Base-by-base conservation (phyloP, 2,329 filamentous ascomycete genomes). In the Fusarium oxysporum region DNA sequence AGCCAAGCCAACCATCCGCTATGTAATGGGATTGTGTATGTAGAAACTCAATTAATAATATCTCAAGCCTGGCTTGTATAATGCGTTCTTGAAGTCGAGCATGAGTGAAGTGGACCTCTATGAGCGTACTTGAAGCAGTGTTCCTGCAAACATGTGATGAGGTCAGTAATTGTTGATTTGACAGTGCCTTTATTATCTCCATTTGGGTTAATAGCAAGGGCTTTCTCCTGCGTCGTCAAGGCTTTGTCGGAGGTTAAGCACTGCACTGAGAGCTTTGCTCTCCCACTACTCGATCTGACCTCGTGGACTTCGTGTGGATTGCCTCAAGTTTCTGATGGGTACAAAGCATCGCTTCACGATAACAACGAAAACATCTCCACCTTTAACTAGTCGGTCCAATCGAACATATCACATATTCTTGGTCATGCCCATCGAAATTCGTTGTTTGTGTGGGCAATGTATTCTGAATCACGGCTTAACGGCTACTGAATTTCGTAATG, bases 21-120 rank as follows among this genome's bases (percentile, higher is more conserved):
- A 30, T 44, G 10, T 50, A 19, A 43, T 33, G 21, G 30, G 25
- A 44, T n/a, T 35, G 40, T 45, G 61, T 68, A 70, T 72, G 47
- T 74, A 72, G 67, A 73, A 56, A 65, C 37, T 71, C 61, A 55
- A 72, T 50, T 71, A 76, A 70, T 77, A 77, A 76, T 62, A 69
- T 48, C 25, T 54, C 62, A 67, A 63, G 25, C 58, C 38, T 61
- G 25, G 33, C 54, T 69, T 68, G 51, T 35, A 13, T 23, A 40
- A 25, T 35, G 21, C 28, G 17, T 30, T 45, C 23, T 23, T 28
- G 6, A 16, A 19, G 16, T 41, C 37, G 17, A 37, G 21, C 17
- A 12, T 35, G 21, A 11, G 23, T 16, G 10, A 28, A 9, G 13
- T 33, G 10, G 3, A 9, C 21, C 23, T 38, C 10, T 35, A 8